Evolutionary conservation across 495 filamentous ascomycete species (phyloP), one percentile per base, ranked within the genome.

Genomic region (Hyaloscypha hepaticicola): DNA sequence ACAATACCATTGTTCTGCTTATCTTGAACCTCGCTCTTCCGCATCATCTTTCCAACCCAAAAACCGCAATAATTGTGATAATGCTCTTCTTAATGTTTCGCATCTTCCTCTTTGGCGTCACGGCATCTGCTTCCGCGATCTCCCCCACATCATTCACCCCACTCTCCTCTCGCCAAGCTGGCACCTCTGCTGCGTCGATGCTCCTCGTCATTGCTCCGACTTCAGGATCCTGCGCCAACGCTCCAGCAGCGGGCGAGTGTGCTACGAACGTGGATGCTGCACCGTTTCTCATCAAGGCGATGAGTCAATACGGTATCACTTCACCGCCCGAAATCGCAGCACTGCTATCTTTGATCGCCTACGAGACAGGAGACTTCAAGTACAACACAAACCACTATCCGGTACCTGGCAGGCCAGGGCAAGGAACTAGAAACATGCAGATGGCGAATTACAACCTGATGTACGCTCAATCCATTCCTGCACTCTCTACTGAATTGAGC

Each of bases 381-480:
- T 89, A 81, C 77, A 90, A 86, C 68, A 79, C 79, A 69, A 90
- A 91, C 68, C 79, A 87, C 66, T 82, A 72, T 61, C 38, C 38
- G 4, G 38, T 16, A 4, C 87, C 90, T 6, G 81, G 85, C 4
- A 34, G 73, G 60, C 38, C 81, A 66, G 92, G 91, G 0, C 90
- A 96, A 72, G 92, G 92, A 22, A 96, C 91, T 0, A 82, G 87
- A 25, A 92, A 92, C 73, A 93, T 95, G 91, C 88, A 91, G 79
- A 80, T 77, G 61, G 75, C 80, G 19, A 60, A 74, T 9, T 89
- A 73, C 77, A 87, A 90, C 75, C 65, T 80, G 7, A 50, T 81
- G 72, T 96, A 93, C 72, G 90, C 86, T 9, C 56, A 75, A 3
- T 84, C 80, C 8, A 77, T 90, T 56, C 76, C 80, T 0, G 82